Base-by-base conservation (phyloP, 75 land plant genomes). In the Pseudotsuga menziesii region DNA sequence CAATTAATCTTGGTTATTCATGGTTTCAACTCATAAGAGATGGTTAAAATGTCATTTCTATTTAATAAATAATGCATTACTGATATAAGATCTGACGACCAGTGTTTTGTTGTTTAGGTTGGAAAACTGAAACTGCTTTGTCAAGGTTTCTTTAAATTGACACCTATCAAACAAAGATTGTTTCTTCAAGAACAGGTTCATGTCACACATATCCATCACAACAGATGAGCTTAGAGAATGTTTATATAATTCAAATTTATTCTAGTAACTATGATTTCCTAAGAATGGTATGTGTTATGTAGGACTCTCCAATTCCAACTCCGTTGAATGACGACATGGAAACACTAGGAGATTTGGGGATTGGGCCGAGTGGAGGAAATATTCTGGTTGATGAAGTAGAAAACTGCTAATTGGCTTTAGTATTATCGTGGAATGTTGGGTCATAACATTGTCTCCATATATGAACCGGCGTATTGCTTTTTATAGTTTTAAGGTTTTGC, bases 61-160 rank as follows among this genome's bases (percentile, higher is more conserved):
- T 55, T 61, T 76, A 44, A 58, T 14, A 54, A 39, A 39, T 56
- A n/a, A 32, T 41, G 17, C 0, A 35, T 62, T 5, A 4, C 17
- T 56, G 26, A 0, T 78, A 32, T 6, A 7, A 35, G 22, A 20
- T 64, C 4, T 66, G 74, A 44, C 23, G 29, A 20, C 25, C 56
- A 26, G 52, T 9, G 56, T 58, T 78, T 25, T 44, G 2, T 23
- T 16, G 25, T 48, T 77, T 79, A 97, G 99, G 79, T 97, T 84
- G 99, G 94, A 54, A 97, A 91, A 79, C 80, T 97, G 80, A 97
- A 93, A 83, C 73, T 82, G 58, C 85, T 97, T 9, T 97, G 99
- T 76, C 90, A 93, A 75, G 82, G 92, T 72, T 87, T 97, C 70
- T 97, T 95, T 78, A 97, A 93, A 80, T 78, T 97, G 67, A 92